These are phyloP conservation scores for Trichoderma lentiforme DNA, from an alignment of 2,329 filamentous ascomycete genomes.

Conservation along the genomic window DNA sequence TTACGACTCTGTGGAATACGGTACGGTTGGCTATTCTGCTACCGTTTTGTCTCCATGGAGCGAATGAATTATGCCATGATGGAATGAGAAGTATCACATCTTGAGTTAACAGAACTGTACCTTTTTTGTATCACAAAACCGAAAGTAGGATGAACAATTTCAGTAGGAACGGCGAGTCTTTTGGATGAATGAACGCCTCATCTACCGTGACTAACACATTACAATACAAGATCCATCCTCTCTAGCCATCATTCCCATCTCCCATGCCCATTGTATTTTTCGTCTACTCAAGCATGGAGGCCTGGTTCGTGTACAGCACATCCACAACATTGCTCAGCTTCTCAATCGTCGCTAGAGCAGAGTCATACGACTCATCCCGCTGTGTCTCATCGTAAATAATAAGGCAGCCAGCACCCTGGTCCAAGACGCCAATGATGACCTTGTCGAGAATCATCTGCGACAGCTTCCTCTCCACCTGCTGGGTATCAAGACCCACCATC, in stretches of 20 bases:
- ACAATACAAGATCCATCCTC: slow-evolving; percentile 25
- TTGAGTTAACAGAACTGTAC: not conserved
- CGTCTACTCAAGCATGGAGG: slow-evolving; percentile 80
- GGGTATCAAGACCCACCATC: slow-evolving; percentile 94
- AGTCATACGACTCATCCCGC: slow-evolving; percentile 89
- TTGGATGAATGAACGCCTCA: slow-evolving; percentile 26
- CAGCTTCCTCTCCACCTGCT: slow-evolving; percentile 96
- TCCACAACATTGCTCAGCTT: slow-evolving; percentile 97
- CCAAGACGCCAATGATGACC: slow-evolving; percentile 94
- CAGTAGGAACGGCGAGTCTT: slow-evolving; percentile 24
- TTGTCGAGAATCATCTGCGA: slow-evolving; percentile 99
- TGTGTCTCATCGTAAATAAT: slow-evolving; percentile 96
- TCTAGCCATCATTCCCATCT: not conserved
- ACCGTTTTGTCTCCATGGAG: not conserved
- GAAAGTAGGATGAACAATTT: not conserved
- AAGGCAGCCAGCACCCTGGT: slow-evolving; percentile 95
- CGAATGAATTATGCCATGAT: slow-evolving; percentile 7
- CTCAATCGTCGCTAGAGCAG: slow-evolving; percentile 89
- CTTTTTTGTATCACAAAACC: not conserved
- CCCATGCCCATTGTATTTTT: slow-evolving; percentile 16
- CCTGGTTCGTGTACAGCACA: slow-evolving; percentile 96
- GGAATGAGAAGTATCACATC: not conserved
- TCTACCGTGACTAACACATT: slow-evolving; percentile 32
- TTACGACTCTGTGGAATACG: not conserved
- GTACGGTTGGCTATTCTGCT: not conserved